A percentile compares a stretch with the other conserved stretches of the same genome.
Evolutionary conservation across 306 rosid genomes (phyloP).

Genomic region (Prosopis cineraria): DNA sequence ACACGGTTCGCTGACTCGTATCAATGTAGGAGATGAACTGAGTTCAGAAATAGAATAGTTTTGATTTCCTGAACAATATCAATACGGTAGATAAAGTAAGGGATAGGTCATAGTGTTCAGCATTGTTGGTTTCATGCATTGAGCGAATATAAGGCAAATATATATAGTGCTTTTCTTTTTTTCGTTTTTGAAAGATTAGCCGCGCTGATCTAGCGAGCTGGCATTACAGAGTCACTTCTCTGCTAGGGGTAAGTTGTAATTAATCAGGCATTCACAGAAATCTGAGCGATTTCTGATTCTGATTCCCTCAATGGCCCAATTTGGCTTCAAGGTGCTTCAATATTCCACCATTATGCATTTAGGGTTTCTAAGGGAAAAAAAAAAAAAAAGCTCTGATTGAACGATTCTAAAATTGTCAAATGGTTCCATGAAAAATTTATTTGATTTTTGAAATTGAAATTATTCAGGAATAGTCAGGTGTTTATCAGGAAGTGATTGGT

Average conservation of each 20-base stretch:
- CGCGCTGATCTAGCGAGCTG: constrained; percentile 19
- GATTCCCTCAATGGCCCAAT: neutral
- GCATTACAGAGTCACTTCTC: constrained; percentile 25
- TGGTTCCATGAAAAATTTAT: neutral
- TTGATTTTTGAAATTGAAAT: too few relatives aligned
- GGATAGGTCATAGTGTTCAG: constrained; percentile 10
- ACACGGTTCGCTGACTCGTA: constrained; percentile 63
- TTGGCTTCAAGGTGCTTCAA: neutral
- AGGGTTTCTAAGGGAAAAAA: neutral
- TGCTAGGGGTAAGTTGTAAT: constrained; percentile 29
- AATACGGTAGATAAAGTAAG: constrained; percentile 26
- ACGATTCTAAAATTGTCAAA: neutral
- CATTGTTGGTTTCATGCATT: constrained; percentile 11
- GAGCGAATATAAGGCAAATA: constrained; percentile 8
- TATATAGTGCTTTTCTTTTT: neutral
- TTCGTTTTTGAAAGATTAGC: constrained; percentile 30
- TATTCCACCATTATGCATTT: neutral
- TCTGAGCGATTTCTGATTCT: neutral
- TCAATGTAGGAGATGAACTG: constrained; percentile 52
- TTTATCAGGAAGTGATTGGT: too few relatives aligned
- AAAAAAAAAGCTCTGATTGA: neutral
- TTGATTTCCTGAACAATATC: constrained; percentile 30
- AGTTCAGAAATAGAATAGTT: constrained; percentile 12
- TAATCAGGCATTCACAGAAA: constrained; percentile 23
- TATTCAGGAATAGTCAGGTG: too few relatives aligned